A percentile compares a stretch with the other conserved stretches of the same genome.
Evolutionary conservation across 2,329 filamentous ascomycete genomes (phyloP).

Genomic region (Fusarium sp.): DNA sequence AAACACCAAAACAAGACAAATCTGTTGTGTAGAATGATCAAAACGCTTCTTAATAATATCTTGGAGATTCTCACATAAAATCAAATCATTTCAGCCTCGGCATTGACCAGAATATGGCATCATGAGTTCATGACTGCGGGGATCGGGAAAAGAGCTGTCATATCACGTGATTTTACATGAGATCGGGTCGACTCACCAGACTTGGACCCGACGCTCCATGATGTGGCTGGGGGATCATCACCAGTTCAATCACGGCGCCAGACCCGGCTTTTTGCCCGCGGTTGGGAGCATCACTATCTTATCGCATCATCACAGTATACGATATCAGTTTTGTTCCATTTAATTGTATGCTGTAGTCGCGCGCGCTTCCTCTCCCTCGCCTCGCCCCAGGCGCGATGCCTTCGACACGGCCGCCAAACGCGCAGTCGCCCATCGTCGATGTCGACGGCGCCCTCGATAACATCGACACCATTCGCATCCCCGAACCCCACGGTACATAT

Average conservation of each 20-base stretch:
- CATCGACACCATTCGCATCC: constrained; percentile 40
- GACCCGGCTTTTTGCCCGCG: constrained; percentile 37
- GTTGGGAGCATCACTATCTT: constrained; percentile 25
- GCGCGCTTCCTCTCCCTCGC: not conserved
- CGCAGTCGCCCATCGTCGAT: constrained; percentile 33
- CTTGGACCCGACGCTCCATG: constrained; percentile 37
- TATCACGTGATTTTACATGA: constrained; percentile 43
- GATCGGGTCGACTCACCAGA: not conserved
- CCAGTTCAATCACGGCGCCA: constrained; percentile 27
- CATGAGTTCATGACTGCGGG: constrained; percentile 46
- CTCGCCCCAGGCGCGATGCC: constrained; percentile 34
- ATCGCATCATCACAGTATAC: not conserved
- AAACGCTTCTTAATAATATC: not conserved
- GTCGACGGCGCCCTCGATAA: constrained; percentile 35
- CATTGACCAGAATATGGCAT: constrained; percentile 21
- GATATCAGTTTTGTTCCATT: not conserved
- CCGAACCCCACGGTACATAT: constrained; percentile 39
- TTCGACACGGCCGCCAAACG: constrained; percentile 37
- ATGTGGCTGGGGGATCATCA: constrained; percentile 40
- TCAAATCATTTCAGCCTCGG: not conserved
- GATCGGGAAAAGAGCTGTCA: constrained; percentile 7
- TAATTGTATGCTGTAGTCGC: constrained; percentile 26
- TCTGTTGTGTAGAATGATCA: too few species aligned
- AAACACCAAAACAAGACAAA: not conserved
- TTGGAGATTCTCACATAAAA: not conserved